Conservation (phyloP, 176 grass and related monocot genomes). For the sorghum (Sorghum bicolor) region Sorghum_bicolor_NCBIv3 NC_012879.2:56116501-56117000, state of each 20-base stretch:
- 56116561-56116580: not conserved
- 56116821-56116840: constrained; percentile 81
- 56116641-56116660: not conserved
- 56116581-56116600: not conserved
- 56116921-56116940: constrained; percentile 30
- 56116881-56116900: not conserved
- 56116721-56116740: not conserved
- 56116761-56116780: constrained; percentile 31
- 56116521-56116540: constrained; percentile 47
- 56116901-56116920: not conserved
- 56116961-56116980: constrained; percentile 61
- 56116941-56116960: constrained; percentile 80
- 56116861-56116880: not conserved
- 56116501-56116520: constrained; percentile 90
- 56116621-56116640: constrained; percentile 57
- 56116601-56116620: constrained; percentile 83
- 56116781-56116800: constrained; percentile 83
- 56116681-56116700: constrained; percentile 16
- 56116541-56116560: constrained; percentile 19
- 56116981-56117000: constrained; percentile 90
- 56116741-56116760: not conserved
- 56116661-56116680: not conserved
- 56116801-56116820: constrained; percentile 90
- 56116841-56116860: constrained; percentile 28
- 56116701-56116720: constrained; percentile 15